Percentiles rank a stretch among this genome's conserved stretches.
phyloP scores from a whole-genome alignment of 345 rosid genomes.

The Psidium guajava region DNA sequence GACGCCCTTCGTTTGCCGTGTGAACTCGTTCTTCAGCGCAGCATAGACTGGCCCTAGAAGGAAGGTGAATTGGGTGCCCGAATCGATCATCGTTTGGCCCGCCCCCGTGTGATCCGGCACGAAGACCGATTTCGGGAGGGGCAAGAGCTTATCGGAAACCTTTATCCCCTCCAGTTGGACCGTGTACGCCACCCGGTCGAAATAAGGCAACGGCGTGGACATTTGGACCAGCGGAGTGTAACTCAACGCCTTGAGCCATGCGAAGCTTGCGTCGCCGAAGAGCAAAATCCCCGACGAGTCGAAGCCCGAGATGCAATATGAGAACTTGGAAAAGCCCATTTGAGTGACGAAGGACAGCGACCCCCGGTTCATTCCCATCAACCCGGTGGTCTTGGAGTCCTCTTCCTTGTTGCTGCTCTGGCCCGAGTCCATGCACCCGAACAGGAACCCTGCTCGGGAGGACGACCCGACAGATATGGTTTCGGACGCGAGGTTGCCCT shows the following conservation, averaged over 20 bases:
- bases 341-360: constrained; percentile 72
- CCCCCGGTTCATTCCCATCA: constrained; percentile 90
- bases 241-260: constrained; percentile 28
- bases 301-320: constrained; percentile 71
- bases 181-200: constrained; percentile 81
- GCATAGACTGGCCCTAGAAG: constrained; percentile 72
- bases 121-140: constrained; percentile 47
- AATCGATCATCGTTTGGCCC: constrained; percentile 92
- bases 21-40: constrained; percentile 43
- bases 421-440: constrained; percentile 74
- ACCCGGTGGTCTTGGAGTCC: constrained; percentile 56
- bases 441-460: constrained; percentile 30
- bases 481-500: constrained; percentile 74
- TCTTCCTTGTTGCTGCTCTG: constrained; percentile 57
- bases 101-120: constrained; percentile 94
- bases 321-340: constrained; percentile 69
- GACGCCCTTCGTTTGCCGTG: constrained; percentile 40
- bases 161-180: constrained; percentile 85
- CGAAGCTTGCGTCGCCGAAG: constrained; percentile 65
- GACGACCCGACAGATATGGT: constrained; percentile 41
- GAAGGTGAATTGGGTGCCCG: constrained; percentile 86
- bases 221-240: constrained; percentile 71
- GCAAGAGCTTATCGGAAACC: constrained; percentile 44
- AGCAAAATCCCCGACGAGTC: constrained; percentile 62
- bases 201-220: constrained; percentile 64